Evolutionary conservation across 179 eudicot genomes (phyloP).

Genomic region (Spergularia azorica): DNA sequence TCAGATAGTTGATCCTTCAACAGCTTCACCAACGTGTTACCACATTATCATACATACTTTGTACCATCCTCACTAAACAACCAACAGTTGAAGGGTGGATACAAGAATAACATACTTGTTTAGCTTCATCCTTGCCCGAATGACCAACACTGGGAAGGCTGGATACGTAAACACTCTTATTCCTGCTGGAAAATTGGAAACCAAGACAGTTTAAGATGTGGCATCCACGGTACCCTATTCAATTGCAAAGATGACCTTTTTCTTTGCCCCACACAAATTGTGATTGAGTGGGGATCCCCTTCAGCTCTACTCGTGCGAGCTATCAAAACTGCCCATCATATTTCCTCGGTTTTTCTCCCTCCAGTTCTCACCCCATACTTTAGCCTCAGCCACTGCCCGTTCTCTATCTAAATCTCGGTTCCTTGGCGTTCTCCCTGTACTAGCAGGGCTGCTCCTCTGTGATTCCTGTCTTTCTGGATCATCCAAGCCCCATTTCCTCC

Average conservation of each 20-base stretch:
- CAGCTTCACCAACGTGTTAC: conserved; percentile 26
- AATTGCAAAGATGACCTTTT: not conserved
- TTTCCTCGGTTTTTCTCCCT: conserved; percentile 71
- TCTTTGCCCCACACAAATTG: conserved; percentile 3
- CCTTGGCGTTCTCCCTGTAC: conserved; percentile 70
- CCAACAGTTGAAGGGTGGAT: conserved; percentile 12
- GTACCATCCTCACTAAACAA: conserved; percentile 20
- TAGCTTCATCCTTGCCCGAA: conserved; percentile 15
- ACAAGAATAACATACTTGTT: conserved; percentile 1
- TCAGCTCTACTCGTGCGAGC: conserved; percentile 50
- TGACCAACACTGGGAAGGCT: not conserved
- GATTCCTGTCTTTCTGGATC: conserved; percentile 62
- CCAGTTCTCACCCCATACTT: conserved; percentile 97
- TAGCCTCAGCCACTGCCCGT: conserved; percentile 93
- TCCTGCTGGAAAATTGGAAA: conserved; percentile 23
- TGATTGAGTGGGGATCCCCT: not conserved
- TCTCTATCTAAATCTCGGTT: conserved; percentile 82
- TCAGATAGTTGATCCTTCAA: conserved; percentile 18
- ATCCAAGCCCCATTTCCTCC: conserved; percentile 74
- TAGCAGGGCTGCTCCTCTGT: conserved; percentile 67
- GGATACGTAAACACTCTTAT: conserved; percentile 20
- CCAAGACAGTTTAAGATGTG: conserved; percentile 30
- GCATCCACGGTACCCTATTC: conserved; percentile 8
- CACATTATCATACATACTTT: conserved; percentile 28
- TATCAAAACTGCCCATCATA: conserved; percentile 67